These are phyloP conservation scores for Rhamnella rubrinervis DNA, from an alignment of 331 rosid species.

Conservation along the genomic window DNA sequence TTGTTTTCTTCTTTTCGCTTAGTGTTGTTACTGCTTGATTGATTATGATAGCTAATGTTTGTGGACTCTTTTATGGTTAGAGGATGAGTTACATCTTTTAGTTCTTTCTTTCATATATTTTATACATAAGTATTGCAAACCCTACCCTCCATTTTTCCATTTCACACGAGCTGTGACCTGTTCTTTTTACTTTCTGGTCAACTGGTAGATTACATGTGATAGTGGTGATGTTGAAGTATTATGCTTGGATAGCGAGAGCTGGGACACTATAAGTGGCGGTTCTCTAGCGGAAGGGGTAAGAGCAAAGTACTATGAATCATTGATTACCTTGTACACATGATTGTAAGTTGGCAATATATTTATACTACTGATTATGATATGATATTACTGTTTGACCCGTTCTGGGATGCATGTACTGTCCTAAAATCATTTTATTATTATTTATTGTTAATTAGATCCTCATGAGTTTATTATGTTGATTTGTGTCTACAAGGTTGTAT, in stretches of 20 bases:
- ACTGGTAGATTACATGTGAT: slow-evolving; percentile 27
- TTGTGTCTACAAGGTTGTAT: slow-evolving; percentile 1
- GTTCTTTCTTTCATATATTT: neutral
- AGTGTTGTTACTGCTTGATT: neutral
- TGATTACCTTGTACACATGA: neutral
- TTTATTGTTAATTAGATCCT: neutral
- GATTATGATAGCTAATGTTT: neutral
- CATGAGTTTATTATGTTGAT: neutral
- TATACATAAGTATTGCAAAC: neutral
- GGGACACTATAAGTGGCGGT: slow-evolving; percentile 21
- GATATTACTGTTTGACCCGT: neutral
- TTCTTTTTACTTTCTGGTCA: neutral
- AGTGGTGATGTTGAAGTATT: slow-evolving; percentile 10
- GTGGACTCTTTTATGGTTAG: neutral
- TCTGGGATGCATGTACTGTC: neutral
- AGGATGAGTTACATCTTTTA: neutral
- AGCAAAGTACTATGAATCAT: slow-evolving; percentile 4
- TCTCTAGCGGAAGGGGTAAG: slow-evolving; percentile 29
- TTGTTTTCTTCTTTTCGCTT: neutral
- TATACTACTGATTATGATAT: no score
- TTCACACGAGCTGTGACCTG: slow-evolving; percentile 5
- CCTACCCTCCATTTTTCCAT: neutral
- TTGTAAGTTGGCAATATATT: neutral
- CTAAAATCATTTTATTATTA: neutral
- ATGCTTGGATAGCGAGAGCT: slow-evolving; percentile 24